Base-by-base conservation (phyloP, 202 grass and related monocot species). In the Carex sylvatica region DNA sequence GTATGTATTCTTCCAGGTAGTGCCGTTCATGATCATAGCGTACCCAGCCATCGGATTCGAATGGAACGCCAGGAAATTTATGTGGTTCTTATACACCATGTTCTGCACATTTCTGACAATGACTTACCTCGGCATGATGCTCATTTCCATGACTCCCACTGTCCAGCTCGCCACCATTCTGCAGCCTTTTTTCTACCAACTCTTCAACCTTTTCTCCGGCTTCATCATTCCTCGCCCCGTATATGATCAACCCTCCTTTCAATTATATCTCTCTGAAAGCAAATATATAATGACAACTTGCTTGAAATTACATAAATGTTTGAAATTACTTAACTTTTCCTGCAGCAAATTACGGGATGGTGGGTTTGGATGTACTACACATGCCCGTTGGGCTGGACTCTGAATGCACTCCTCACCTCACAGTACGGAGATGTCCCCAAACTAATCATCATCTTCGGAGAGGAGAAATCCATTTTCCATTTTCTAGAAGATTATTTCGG, bases 1-100 rank as follows among this genome's bases (percentile, higher is more conserved):
- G 72, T 99, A 99, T 86, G 91, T 93, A 86, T 24, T 99, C 23
- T 83, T 93, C 44, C 92, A 99, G 76, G 89, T 95, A 73, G 5
- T 92, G 16, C 78, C 90, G 12, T 95, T 95, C 70, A 81, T 91
- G 4, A 59, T 72, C 0, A 95, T 99, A 19, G 89, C 90, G 20
- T 95, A 99, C 71, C 93, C 88, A 23, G 77, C 89, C 30, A 85
- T 91, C 36, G 82, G 89, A 33, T 91, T 85, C 54, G 46, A 67
- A 40, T 85, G 70, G 83, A 87, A 61, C 30, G 83, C 79, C 4
- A 61, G 60, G 12, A 91, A 91, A 69, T 85, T 91, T 70, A 64
- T 87, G 5, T 91, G 76, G 70, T 85, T 80, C 79, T 91, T 85
- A 49, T 91, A 87, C 61, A 65, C 79, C 26, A 83, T 91, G 78